Base-by-base conservation (phyloP, 2,329 filamentous ascomycete species). In the Orbilia blumenaviensis region DNA sequence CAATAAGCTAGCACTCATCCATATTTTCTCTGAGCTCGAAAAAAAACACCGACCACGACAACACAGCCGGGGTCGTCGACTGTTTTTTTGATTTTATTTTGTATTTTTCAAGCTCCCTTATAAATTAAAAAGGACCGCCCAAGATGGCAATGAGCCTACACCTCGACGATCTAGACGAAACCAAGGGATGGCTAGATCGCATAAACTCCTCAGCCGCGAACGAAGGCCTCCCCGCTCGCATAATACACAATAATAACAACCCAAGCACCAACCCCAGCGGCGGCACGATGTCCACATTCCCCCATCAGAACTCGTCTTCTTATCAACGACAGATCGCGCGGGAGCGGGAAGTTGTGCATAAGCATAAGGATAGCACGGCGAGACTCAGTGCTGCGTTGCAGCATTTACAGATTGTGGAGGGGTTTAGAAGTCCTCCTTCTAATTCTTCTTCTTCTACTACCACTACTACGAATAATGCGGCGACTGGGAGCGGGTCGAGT, bases 101-200 rank as follows among this genome's bases (percentile, higher is more conserved):
- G 27, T 8, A 52, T 52, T 14, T 34, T 54, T 54, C 48, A n/a
- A 54, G 48, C 48, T 38, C 32, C 32, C 18, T n/a, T n/a, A n/a
- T n/a, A n/a, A n/a, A n/a, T n/a, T n/a, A n/a, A n/a, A n/a, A 34
- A 34, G 29, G 10, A 34, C 29, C 29, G 1, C 27, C 25, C 46
- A 52, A 64, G 34, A 76, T 76, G 72, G 72, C 72, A 27, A 76
- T 76, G 72, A 76, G 72, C 64, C 62, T 76, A 14, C 72, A 76
- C 60, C 56, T 76, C 48, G 72, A 76, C 41, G 72, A 76, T 27
- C 46, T 75, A 1, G 72, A 76, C 58, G 72, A 76, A 29, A 29
- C 46, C 10, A 64, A 60, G 34, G 38, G 56, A 21, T 69, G 64
- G 72, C 72, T 76, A 27, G 72, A 75, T 21, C 71, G 63, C 21